phyloP scores from a whole-genome alignment of 139 green algal genomes.

The Chlorella sp. region DNA sequence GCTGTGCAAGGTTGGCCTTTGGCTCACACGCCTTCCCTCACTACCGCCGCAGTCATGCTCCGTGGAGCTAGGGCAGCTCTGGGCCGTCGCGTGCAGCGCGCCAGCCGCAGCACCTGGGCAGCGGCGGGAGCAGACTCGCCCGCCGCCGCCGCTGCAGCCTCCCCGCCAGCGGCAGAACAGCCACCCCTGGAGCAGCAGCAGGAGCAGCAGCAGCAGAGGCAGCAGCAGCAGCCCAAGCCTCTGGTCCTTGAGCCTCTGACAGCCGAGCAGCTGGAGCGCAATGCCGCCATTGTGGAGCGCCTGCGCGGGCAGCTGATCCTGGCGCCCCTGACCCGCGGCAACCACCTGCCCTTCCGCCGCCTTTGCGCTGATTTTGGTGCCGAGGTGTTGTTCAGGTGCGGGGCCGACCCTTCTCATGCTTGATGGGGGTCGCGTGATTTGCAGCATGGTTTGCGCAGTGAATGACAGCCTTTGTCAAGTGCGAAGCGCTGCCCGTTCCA shows the following conservation, averaged over 20 bases:
- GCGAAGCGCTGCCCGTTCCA: too few relatives aligned
- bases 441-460: too few relatives aligned
- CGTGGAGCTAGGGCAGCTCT: not conserved
- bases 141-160: not conserved
- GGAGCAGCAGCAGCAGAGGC: not conserved
- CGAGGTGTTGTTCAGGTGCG: constrained; percentile 60
- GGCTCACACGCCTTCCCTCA: not conserved
- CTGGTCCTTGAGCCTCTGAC: not conserved
- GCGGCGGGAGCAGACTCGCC: not conserved
- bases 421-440: too few relatives aligned
- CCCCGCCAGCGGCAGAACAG: not conserved
- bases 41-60: not conserved
- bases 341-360: constrained; percentile 82
- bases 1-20: not conserved
- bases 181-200: not conserved
- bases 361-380: constrained; percentile 77
- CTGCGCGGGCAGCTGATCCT: constrained; percentile 70
- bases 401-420: too few relatives aligned
- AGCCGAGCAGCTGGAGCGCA: constrained; percentile 27
- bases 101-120: not conserved
- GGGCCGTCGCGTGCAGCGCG: not conserved
- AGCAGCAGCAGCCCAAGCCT: not conserved
- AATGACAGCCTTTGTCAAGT: too few relatives aligned
- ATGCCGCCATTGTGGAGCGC: constrained; percentile 47
- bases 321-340: constrained; percentile 72